Evolutionary conservation across 495 filamentous ascomycete genomes (phyloP).

Genomic region (Acidomyces sp.): DNA sequence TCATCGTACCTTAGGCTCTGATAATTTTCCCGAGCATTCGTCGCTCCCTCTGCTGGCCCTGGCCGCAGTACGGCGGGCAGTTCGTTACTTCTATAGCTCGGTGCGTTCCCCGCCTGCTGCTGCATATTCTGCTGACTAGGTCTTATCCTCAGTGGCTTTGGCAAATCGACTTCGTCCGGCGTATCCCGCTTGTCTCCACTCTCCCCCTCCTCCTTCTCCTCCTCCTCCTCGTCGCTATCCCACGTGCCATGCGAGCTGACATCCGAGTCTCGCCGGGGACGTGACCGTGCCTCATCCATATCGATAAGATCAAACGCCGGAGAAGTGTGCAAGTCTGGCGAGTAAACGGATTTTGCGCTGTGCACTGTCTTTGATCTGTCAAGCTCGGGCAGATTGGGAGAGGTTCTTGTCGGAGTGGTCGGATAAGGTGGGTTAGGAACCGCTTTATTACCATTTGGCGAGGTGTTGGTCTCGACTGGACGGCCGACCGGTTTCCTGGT

Average conservation of each 20-base stretch:
- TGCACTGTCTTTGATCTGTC: slow-evolving; percentile 13
- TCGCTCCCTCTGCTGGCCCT: slow-evolving; percentile 2
- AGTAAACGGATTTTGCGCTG: slow-evolving; percentile 16
- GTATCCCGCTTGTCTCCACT: background rate
- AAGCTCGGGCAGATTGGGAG: background rate
- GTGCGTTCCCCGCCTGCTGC: background rate
- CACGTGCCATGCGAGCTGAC: slow-evolving; percentile 15
- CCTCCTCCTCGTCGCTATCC: slow-evolving; percentile 12
- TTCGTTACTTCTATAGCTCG: background rate
- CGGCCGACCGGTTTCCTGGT: slow-evolving; percentile 16
- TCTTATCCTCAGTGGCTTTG: slow-evolving; percentile 13
- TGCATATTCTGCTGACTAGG: slow-evolving; percentile 7
- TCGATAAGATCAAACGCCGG: slow-evolving; percentile 20
- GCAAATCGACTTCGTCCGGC: slow-evolving; percentile 9
- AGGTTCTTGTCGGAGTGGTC: slow-evolving; percentile 4
- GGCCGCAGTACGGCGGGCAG: slow-evolving; percentile 13
- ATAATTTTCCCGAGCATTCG: background rate
- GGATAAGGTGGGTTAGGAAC: slow-evolving; percentile 15
- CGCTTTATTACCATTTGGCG: background rate
- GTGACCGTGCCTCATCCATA: slow-evolving; percentile 13
- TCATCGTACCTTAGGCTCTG: slow-evolving; percentile 12
- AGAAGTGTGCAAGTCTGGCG: slow-evolving; percentile 10
- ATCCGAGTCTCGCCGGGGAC: slow-evolving; percentile 15
- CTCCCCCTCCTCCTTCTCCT: slow-evolving; percentile 5
- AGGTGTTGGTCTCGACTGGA: slow-evolving; percentile 2